phyloP scores from a whole-genome alignment of 768 basidiomycete genomes.

The Trametes punicea region DNA sequence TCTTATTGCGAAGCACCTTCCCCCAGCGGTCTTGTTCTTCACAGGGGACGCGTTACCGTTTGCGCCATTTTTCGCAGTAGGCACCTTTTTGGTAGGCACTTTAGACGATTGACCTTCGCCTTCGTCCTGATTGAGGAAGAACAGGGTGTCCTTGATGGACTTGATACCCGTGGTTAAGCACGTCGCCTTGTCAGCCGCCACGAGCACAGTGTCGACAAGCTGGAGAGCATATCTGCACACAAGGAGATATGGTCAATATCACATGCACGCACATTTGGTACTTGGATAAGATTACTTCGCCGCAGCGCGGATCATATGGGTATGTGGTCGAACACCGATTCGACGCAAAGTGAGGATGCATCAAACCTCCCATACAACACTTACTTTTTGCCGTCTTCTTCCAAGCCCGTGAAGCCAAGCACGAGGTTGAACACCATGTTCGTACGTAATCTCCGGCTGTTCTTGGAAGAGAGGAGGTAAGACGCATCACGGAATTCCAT shows the following conservation, averaged over 20 bases:
- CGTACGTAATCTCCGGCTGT: conserved; percentile 60
- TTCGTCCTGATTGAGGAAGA: conserved; percentile 68
- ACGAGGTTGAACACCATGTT: conserved; percentile 86
- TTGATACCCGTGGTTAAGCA: conserved; percentile 85
- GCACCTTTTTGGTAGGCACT: conserved; percentile 52
- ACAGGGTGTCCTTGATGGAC: conserved; percentile 81
- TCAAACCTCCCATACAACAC: too few relatives aligned
- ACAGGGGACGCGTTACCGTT: conserved; percentile 63
- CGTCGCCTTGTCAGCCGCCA: conserved; percentile 61
- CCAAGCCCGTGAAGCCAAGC: conserved; percentile 84
- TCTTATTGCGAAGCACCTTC: conserved; percentile 91
- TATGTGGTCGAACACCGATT: not conserved
- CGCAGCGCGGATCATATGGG: not conserved
- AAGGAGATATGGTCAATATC: not conserved
- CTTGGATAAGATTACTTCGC: too few relatives aligned
- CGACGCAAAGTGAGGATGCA: too few relatives aligned
- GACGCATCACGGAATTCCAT: conserved; percentile 91
- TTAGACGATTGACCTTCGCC: conserved; percentile 52
- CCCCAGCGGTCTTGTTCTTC: conserved; percentile 74
- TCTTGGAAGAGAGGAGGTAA: conserved; percentile 82
- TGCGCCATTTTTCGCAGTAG: conserved; percentile 41
- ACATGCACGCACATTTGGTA: too few relatives aligned
- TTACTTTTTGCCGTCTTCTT: conserved; percentile 76
- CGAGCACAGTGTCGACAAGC: conserved; percentile 82
- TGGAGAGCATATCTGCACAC: conserved; percentile 83